A percentile compares a stretch with the other conserved stretches of the same genome.
Evolutionary conservation across 768 basidiomycete species (phyloP).

Genomic region (Trametes sanguinea): DNA sequence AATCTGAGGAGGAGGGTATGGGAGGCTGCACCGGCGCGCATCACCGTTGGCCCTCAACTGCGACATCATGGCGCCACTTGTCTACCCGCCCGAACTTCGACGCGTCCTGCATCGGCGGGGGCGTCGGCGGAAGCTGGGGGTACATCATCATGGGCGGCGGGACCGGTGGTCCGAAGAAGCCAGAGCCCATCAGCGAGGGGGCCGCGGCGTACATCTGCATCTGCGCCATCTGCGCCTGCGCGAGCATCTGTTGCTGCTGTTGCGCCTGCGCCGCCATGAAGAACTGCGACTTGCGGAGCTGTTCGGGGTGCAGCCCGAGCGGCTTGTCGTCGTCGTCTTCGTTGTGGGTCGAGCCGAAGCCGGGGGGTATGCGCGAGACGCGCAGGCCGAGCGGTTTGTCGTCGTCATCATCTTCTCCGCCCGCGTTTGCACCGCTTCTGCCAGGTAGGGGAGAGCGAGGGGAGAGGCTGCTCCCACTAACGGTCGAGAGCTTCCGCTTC

Average conservation of each 20-base stretch:
- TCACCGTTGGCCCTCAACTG: conserved; percentile 59
- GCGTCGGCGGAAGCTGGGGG: conserved; percentile 49
- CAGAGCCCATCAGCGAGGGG: conserved; percentile 68
- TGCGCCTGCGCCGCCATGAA: conserved; percentile 55
- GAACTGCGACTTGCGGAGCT: conserved; percentile 69
- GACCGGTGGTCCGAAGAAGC: conserved; percentile 62
- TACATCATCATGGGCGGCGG: conserved; percentile 45
- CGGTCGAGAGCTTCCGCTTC: conserved; percentile 45
- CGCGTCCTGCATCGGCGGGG: conserved; percentile 64
- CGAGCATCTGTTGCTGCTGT: conserved; percentile 64
- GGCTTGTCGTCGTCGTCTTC: conserved; percentile 72
- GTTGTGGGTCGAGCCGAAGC: conserved; percentile 27
- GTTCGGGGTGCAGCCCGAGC: conserved; percentile 74
- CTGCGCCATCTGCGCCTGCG: conserved; percentile 66
- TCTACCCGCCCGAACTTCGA: conserved; percentile 74
- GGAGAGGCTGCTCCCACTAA: conserved; percentile 39
- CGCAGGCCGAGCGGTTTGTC: conserved; percentile 71
- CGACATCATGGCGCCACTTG: conserved; percentile 79
- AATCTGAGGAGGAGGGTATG: neutral
- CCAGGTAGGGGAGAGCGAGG: conserved; percentile 12
- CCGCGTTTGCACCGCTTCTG: neutral
- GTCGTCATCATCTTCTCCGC: conserved; percentile 49
- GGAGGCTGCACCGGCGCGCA: neutral
- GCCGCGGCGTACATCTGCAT: conserved; percentile 68
- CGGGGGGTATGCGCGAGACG: conserved; percentile 64